Evolutionary conservation across 306 rosid genomes (phyloP).

Genomic region (Pterocarpus santalinus): DNA sequence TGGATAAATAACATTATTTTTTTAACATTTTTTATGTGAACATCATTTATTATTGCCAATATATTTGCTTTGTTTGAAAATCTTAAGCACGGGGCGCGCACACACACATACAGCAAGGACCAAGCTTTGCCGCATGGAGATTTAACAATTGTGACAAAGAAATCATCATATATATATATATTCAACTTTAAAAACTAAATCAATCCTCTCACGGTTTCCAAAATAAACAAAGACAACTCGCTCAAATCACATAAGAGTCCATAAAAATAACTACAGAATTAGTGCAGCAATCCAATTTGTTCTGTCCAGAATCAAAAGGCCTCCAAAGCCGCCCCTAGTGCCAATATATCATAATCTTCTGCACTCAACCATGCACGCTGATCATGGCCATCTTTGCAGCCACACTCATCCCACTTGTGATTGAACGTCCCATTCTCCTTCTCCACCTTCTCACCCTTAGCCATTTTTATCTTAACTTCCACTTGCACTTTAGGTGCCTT

Average conservation of each 20-base stretch:
- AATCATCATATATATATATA: not conserved
- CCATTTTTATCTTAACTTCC: constrained; percentile 54
- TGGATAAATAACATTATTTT: too few species aligned
- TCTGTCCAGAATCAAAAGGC: constrained; percentile 50
- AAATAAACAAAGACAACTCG: not conserved
- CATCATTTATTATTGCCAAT: not conserved
- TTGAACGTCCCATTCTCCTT: constrained; percentile 34
- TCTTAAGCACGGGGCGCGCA: not conserved
- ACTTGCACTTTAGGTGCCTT: constrained; percentile 60
- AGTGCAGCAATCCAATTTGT: not conserved
- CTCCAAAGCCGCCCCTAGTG: constrained; percentile 67
- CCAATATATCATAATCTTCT: constrained; percentile 68
- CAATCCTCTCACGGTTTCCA: not conserved
- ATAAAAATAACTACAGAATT: too few species aligned
- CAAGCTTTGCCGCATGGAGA: not conserved
- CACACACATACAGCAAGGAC: not conserved
- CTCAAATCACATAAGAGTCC: not conserved
- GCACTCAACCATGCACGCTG: constrained; percentile 41
- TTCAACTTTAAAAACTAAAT: not conserved
- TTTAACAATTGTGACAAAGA: not conserved
- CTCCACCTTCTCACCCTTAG: constrained; percentile 12
- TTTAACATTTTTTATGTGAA: too few species aligned
- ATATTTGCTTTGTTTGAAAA: not conserved
- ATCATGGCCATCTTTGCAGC: constrained; percentile 62
- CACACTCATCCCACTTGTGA: constrained; percentile 61